Evolutionary conservation across 805 yeast genomes (phyloP), one percentile per base, ranked within the genome.

Genomic region (Kodamaea laetipori): DNA sequence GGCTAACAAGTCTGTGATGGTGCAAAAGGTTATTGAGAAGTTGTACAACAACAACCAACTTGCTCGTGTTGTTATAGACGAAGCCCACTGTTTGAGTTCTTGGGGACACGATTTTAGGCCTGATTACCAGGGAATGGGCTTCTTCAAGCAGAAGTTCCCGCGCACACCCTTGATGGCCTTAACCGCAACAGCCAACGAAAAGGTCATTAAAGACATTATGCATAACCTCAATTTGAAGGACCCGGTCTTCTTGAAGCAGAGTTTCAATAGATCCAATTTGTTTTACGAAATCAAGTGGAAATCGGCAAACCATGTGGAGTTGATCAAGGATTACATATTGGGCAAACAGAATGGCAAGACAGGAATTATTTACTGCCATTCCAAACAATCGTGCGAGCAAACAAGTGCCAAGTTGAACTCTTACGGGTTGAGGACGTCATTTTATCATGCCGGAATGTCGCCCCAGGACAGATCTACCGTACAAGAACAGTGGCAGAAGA

Each of bases 71-170:
- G 96, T 94, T 8, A 89, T 94, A 35, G 99, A 94, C 66, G 99
- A 89, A 60, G 99, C 99, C 0, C 99, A 94, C 66, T 94, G 99
- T 74, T 95, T 94, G 35, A 88, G 96, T 41, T 85, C 95, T 8
- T 94, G 99, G 99, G 99, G 99, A 15, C 99, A 94, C 64, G 99
- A 94, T 64, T 94, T 94, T 63, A 74, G 99, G 41, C 97, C 98
- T 0, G 98, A 94, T 63, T 94, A 94, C 67, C 87, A 90, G 55
- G 85, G 83, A 8, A 71, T 94, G 57, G 79, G 81, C 26, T 76
- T 74, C 51, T 86, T 94, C 63, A 89, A 89, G 56, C 63, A 67
- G 13, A 76, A 79, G 38, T 94, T 77, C 58, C 95, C 96, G 0
- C 76, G 76, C 40, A 80, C 89, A 4, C 99, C 99, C 1, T 72